Base-by-base conservation (phyloP, 345 rosid genomes). In the Salix purpurea region DNA sequence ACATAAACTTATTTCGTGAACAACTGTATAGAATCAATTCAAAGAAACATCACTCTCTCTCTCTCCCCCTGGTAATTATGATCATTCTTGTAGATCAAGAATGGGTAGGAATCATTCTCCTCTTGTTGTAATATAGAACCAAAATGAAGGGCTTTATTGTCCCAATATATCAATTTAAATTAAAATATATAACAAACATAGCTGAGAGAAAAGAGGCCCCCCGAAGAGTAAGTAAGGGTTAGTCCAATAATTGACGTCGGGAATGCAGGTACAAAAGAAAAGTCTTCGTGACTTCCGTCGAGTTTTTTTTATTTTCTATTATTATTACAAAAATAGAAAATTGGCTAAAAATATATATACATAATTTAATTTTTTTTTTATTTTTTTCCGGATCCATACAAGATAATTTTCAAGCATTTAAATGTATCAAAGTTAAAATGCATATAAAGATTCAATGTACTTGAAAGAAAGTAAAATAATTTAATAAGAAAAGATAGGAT, bases 181-280 rank as follows among this genome's bases (percentile, higher is more conserved):
- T 7, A 52, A 26, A 37, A 36, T 39, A 21, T 4, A 75, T 16
- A 61, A 16, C 2, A 50, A 54, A 8, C 52, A 13, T 4, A 18
- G 56, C 15, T 50, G 46, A 68, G 56, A 52, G 46, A 44, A 62
- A 48, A 30, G 34, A 26, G 79, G 76, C 73, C 67, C 79, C 79
- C 76, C 69, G 72, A 72, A 74, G 23, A 74, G 72, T 65, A 80
- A 75, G 72, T 65, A 82, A 75, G 82, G 85, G 67, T 40, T 69
- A 58, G 72, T 72, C 50, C 79, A 80, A 85, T 85, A 77, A 85
- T 85, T 80, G 84, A 75, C 78, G 56, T 84, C 44, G 83, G 81
- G 79, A 79, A 79, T 19, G 46, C 32, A 52, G 76, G 71, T 12
- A 34, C 14, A 23, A 32, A 30, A 50, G 64, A 23, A 32, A 30